phyloP scores from a whole-genome alignment of 1,284 basidiomycete genomes.

The Psilocybe mexicana region DNA sequence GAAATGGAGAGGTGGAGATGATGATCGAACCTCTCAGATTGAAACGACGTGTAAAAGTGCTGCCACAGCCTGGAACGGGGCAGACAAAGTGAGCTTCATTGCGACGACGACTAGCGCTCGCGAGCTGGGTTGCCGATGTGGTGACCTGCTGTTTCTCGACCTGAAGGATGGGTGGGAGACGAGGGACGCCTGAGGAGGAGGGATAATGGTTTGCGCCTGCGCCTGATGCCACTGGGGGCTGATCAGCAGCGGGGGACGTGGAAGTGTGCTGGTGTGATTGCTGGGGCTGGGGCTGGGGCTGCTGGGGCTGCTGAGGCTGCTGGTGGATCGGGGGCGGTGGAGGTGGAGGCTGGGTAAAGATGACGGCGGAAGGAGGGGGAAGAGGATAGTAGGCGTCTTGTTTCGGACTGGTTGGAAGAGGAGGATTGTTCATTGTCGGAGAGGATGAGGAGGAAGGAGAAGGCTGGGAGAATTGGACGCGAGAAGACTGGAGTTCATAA shows the following conservation, averaged over 20 bases:
- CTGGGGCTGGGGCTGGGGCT: constrained; percentile 37
- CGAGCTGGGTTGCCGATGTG: constrained; percentile 91
- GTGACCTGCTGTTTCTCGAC: constrained; percentile 94
- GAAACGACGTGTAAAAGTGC: constrained; percentile 90
- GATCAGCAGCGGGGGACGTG: constrained; percentile 24
- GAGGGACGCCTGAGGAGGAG: constrained; percentile 54
- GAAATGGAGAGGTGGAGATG: constrained; percentile 10
- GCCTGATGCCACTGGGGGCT: constrained; percentile 29
- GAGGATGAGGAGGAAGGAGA: constrained; percentile 28
- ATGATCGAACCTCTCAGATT: constrained; percentile 71
- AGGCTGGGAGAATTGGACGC: constrained; percentile 28
- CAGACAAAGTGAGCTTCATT: constrained; percentile 92
- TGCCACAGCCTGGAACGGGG: constrained; percentile 93
- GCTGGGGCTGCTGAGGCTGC: constrained; percentile 14
- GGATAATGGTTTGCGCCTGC: constrained; percentile 55
- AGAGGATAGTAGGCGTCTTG: constrained; percentile 27
- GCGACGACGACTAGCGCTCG: constrained; percentile 84
- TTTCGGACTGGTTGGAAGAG: constrained; percentile 13
- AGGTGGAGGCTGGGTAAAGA: constrained; percentile 27
- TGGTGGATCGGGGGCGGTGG: not conserved
- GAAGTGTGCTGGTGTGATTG: constrained; percentile 36
- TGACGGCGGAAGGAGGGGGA: constrained; percentile 28
- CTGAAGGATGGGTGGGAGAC: constrained; percentile 79
- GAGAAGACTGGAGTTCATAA: constrained; percentile 24
- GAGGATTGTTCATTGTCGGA: constrained; percentile 15